phyloP scores from a whole-genome alignment of 140 eudicot species.

The Anethum foeniculum region DNA sequence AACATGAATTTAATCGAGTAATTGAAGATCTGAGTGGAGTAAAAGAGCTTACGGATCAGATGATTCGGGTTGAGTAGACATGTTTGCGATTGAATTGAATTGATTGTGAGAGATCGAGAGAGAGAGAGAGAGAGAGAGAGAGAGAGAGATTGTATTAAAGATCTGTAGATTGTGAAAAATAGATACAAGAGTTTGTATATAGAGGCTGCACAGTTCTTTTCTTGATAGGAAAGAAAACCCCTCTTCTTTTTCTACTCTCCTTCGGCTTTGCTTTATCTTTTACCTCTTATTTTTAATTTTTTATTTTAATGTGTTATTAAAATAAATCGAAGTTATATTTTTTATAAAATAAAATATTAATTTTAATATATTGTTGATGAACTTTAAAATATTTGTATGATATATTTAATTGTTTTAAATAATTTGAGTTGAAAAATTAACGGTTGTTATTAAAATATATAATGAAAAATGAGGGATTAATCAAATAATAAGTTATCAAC shows the following conservation, averaged over 20 bases:
- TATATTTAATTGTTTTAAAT: too few relatives aligned
- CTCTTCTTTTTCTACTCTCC: slow-evolving; percentile 4
- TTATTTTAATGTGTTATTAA: too few relatives aligned
- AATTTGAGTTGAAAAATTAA: too few relatives aligned
- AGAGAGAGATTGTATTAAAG: background rate
- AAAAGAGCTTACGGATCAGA: slow-evolving; percentile 29
- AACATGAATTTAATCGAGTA: background rate
- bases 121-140: background rate
- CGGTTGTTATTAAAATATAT: too few relatives aligned
- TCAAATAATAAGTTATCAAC: too few relatives aligned
- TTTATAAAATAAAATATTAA: too few relatives aligned
- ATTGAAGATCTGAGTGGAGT: background rate
- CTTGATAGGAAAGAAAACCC: slow-evolving; percentile 47
- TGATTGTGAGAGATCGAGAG: background rate
- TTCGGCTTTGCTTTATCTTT: background rate
- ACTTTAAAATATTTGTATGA: too few relatives aligned
- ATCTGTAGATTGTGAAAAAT: slow-evolving; percentile 8
- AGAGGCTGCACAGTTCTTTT: slow-evolving; percentile 14
- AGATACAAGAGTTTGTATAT: background rate
- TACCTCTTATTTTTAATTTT: too few relatives aligned
- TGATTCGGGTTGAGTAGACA: slow-evolving; percentile 38
- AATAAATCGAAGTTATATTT: too few relatives aligned
- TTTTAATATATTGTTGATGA: too few relatives aligned
- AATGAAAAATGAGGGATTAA: too few relatives aligned
- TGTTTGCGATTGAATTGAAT: background rate